phyloP scores from a whole-genome alignment of 2,329 filamentous ascomycete species.

The Penicillium sp. region DNA sequence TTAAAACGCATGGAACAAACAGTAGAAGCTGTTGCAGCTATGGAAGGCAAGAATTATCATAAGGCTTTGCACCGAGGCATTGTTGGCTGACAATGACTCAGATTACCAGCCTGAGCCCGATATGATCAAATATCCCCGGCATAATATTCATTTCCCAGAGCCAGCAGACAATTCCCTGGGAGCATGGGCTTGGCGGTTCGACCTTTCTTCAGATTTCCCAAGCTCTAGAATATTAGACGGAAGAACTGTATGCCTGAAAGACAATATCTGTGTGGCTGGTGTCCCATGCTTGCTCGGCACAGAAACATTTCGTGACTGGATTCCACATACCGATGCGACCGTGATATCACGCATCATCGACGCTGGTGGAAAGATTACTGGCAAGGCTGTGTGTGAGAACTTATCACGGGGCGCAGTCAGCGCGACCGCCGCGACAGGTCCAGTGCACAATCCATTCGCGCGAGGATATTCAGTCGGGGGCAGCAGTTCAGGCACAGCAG shows the following conservation, averaged over 20 bases:
- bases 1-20: constrained; percentile 39
- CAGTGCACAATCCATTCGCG: constrained; percentile 54
- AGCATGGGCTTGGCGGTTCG: background rate
- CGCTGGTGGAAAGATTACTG: constrained; percentile 41
- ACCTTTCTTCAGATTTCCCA: background rate
- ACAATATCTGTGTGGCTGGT: constrained; percentile 53
- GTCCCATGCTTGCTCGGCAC: constrained; percentile 50
- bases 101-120: background rate
- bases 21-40: constrained; percentile 20
- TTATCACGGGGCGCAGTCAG: constrained; percentile 49
- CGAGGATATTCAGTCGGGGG: constrained; percentile 20
- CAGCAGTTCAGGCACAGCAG: background rate
- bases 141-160: background rate
- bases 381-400: constrained; percentile 55
- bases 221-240: constrained; percentile 22
- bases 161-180: background rate
- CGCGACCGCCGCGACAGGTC: constrained; percentile 50
- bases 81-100: background rate
- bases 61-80: background rate
- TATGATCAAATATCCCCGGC: constrained; percentile 23
- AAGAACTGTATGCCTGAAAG: constrained; percentile 53
- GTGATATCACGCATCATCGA: constrained; percentile 38
- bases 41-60: background rate
- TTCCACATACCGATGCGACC: constrained; percentile 43
- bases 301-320: constrained; percentile 7